phyloP scores from a whole-genome alignment of 179 eudicot species.

The Carnegiea gigantea region DNA sequence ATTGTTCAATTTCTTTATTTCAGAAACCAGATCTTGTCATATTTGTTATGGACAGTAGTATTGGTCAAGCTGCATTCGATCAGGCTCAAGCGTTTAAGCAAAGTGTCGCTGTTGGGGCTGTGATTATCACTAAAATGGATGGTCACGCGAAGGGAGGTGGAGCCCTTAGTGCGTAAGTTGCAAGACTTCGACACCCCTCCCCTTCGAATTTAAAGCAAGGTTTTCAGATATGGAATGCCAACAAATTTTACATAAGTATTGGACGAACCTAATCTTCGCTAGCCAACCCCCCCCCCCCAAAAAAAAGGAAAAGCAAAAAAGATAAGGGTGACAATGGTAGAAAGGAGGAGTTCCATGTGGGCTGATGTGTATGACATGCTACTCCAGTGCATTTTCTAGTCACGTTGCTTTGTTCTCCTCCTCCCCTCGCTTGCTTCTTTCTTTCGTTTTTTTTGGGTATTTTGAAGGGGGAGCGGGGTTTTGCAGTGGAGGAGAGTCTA shows the following conservation, averaged over 20 bases:
- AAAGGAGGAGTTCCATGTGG: not conserved
- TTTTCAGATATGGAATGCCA: too few relatives aligned
- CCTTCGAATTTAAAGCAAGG: not conserved
- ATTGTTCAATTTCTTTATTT: conserved; percentile 24
- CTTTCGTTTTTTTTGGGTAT: too few relatives aligned
- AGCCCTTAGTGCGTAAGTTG: conserved; percentile 98
- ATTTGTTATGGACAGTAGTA: conserved; percentile 98
- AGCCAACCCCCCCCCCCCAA: not conserved
- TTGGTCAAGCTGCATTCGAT: conserved; percentile 95
- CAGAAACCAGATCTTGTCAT: conserved; percentile 98
- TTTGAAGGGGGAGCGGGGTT: too few relatives aligned
- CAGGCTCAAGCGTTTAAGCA: conserved; percentile 97
- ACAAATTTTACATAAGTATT: too few relatives aligned
- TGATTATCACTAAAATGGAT: conserved; percentile 96
- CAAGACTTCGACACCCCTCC: not conserved
- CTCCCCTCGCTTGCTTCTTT: too few relatives aligned
- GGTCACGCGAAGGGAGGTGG: conserved; percentile 99
- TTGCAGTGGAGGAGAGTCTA: too few relatives aligned
- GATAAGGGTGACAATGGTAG: not conserved
- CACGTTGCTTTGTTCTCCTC: too few relatives aligned
- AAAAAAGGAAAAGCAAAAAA: too few relatives aligned
- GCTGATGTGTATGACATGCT: not conserved
- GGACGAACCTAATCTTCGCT: too few relatives aligned
- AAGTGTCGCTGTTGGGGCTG: conserved; percentile 98
- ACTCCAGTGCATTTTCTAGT: not conserved